phyloP scores from a whole-genome alignment of 2,329 filamentous ascomycete genomes.

The Fusarium musae region DNA sequence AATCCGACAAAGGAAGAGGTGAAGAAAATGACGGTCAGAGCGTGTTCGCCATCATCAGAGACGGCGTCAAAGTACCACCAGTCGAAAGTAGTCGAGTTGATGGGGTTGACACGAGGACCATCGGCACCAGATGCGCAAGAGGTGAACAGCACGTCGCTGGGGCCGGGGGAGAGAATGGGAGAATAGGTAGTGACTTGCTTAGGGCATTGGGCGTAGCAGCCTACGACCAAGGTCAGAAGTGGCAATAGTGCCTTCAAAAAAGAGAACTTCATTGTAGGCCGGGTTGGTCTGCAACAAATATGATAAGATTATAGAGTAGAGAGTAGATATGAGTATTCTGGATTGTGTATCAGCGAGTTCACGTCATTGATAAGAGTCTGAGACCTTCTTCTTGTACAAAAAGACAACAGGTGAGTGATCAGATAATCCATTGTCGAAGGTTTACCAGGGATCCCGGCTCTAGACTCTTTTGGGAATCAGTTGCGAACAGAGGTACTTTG shows the following conservation, averaged over 20 bases:
- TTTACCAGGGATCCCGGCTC: background rate
- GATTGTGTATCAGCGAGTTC: background rate
- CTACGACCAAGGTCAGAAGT: background rate
- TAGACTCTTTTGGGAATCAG: background rate
- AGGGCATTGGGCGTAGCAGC: background rate
- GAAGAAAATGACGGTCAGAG: background rate
- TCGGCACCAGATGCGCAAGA: background rate
- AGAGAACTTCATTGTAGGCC: background rate
- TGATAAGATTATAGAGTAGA: background rate
- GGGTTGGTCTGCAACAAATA: background rate
- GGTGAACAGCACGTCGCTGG: background rate
- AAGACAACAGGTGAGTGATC: background rate
- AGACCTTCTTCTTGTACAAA: background rate
- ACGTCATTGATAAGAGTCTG: background rate
- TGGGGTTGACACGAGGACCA: background rate
- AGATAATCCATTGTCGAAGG: fast-evolving
- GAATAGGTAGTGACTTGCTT: background rate
- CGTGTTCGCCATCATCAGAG: background rate
- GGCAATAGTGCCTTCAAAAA: background rate
- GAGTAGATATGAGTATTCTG: background rate
- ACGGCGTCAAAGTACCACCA: background rate
- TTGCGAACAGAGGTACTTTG: background rate
- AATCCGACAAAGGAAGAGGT: background rate
- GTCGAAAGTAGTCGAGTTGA: background rate
- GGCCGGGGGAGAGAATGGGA: background rate